Base-by-base conservation (phyloP, 805 yeast genomes). In the Monosporozyma aerobia region DNA sequence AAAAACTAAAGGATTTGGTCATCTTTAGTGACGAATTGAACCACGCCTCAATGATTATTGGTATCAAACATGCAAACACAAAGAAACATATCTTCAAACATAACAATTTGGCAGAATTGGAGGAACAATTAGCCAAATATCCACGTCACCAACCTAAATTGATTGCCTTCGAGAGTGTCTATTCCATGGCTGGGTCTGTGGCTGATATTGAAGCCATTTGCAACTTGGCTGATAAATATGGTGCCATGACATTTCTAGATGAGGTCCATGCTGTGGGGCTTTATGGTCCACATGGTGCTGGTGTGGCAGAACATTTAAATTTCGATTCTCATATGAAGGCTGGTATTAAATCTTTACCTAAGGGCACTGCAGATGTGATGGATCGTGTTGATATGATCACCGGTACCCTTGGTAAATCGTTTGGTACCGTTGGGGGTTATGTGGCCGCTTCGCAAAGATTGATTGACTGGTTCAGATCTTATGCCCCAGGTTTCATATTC, bases 201-300 rank as follows among this genome's bases (percentile, higher is more conserved):
- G 86, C 97, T 40, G 97, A 97, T 50, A 94, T 94, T 62, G 88
- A 85, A 63, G 82, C 79, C 56, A 90, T 94, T 59, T 92, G 97
- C 69, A 96, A 90, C 61, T 77, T 94, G 64, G 99, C 99, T 43
- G 97, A 94, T 51, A 89, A 94, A 72, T 94, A 94, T 68, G 98
- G 98, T 56, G 98, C 98, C 47, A 72, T 94, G 62, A 94, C 99
- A 32, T 94, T 94, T 71, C 76, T 94, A 69, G 99, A 94, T 69
- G 99, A 94, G 72, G 99, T 94, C 40, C 99, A 94, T 66, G 98
- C 99, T 37, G 98, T 94, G 47, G 99, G 99, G 52, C 80, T 94
- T 84, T 94, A 94, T 68, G 99, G 99, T 63, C 98, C 99, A 55
- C 96, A 87, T 63, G 99, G 99, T 67, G 99, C 97, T 35, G 99